phyloP scores from a whole-genome alignment of 257 asterid genomes.

The Ajuga chamaepitys region DNA sequence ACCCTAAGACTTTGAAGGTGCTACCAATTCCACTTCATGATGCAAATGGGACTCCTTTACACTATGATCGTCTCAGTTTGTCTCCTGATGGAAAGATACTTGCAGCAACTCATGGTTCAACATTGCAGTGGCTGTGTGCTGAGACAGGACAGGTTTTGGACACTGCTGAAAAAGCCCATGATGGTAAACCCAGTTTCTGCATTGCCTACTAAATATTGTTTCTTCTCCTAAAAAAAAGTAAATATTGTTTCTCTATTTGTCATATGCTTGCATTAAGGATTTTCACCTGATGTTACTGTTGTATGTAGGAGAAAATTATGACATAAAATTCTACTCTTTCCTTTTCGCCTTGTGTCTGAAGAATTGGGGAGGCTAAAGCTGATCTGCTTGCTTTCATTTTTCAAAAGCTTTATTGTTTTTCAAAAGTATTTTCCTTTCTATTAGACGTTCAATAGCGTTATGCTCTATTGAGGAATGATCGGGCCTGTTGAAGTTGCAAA shows the following conservation, averaged over 20 bases:
- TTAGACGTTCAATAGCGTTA: no score
- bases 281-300: not conserved
- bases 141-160: constrained; percentile 92
- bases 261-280: not conserved
- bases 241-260: not conserved
- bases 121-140: constrained; percentile 79
- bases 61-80: constrained; percentile 75
- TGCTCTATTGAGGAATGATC: no score
- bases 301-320: no score
- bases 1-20: constrained; percentile 88
- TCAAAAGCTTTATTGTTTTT: no score
- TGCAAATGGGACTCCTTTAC: constrained; percentile 62
- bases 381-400: no score
- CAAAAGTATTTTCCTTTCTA: no score
- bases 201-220: not conserved
- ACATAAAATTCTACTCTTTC: no score
- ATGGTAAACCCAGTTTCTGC: constrained; percentile 45
- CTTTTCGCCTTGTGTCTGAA: no score
- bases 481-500: no score
- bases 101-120: constrained; percentile 84
- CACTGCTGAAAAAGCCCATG: constrained; percentile 92
- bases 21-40: constrained; percentile 86
- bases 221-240: no score
- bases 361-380: no score
- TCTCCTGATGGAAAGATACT: constrained; percentile 91